Conservation (phyloP, 2,329 filamentous ascomycete genomes). For the Escovopsis sp. region DNA sequence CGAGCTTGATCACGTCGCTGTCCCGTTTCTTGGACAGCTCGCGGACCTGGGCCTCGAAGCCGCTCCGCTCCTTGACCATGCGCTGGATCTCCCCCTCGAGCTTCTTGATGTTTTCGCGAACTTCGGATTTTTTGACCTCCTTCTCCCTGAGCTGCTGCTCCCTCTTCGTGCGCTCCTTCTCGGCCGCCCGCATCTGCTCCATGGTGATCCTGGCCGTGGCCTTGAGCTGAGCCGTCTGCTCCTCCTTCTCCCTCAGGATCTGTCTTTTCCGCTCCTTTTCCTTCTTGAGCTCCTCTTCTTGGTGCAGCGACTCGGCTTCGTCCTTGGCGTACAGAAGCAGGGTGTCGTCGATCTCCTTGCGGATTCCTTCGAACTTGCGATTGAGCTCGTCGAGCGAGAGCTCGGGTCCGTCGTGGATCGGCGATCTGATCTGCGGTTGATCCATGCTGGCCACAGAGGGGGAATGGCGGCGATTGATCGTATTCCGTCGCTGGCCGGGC, state of each 20-base stretch:
- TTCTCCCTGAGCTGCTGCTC: constrained; percentile 59
- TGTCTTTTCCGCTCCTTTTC: constrained; percentile 70
- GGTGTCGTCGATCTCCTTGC: constrained; percentile 71
- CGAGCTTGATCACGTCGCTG: constrained; percentile 35
- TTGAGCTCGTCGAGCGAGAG: constrained; percentile 66
- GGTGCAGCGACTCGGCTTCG: constrained; percentile 52
- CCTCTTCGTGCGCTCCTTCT: constrained; percentile 65
- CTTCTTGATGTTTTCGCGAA: constrained; percentile 54
- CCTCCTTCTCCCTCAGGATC: constrained; percentile 76
- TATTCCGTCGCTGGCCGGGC: constrained; percentile 28
- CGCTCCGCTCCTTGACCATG: constrained; percentile 41
- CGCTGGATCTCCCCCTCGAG: constrained; percentile 50
- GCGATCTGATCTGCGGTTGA: constrained; percentile 30
- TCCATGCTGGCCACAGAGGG: constrained; percentile 50
- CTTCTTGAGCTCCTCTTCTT: constrained; percentile 52
- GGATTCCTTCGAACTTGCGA: constrained; percentile 62
- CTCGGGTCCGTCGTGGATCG: constrained; percentile 38
- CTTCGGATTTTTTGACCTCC: constrained; percentile 50
- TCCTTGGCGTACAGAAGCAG: constrained; percentile 57
- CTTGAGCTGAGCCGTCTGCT: constrained; percentile 71
- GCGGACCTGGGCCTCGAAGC: constrained; percentile 38
- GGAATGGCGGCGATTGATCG: constrained; percentile 61
- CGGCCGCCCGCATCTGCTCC: constrained; percentile 64
- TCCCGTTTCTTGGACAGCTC: constrained; percentile 37
- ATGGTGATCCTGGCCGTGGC: constrained; percentile 69